A percentile compares a stretch with the other conserved stretches of the same genome.
phyloP scores from a whole-genome alignment of 352 stramenopile genomes.

The Pythium phragmiticola region DNA sequence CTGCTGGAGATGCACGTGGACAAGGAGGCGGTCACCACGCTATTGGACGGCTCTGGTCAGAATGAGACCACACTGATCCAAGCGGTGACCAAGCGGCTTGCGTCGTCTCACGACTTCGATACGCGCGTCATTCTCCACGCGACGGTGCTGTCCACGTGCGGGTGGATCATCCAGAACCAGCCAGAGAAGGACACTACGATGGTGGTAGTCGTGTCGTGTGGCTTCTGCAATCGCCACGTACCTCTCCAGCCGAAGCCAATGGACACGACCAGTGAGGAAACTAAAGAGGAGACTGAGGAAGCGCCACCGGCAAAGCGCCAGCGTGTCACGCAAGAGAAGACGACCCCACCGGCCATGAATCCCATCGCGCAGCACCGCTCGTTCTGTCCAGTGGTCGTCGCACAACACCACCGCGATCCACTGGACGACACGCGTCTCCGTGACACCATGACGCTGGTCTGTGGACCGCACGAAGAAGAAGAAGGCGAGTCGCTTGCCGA shows the following conservation, averaged over 20 bases:
- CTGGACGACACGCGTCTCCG: constrained; percentile 13
- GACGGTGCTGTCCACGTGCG: constrained; percentile 35
- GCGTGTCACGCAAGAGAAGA: constrained; percentile 14
- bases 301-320: constrained; percentile 34
- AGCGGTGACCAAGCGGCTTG: neutral
- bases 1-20: neutral
- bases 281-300: neutral
- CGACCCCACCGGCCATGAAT: constrained; percentile 14
- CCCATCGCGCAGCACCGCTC: constrained; percentile 41
- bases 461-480: neutral
- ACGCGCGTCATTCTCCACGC: constrained; percentile 19
- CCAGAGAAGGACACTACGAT: neutral
- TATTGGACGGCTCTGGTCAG: constrained; percentile 1
- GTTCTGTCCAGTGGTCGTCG: constrained; percentile 62
- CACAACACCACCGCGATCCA: constrained; percentile 6
- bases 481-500: constrained; percentile 13
- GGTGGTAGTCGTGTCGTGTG: constrained; percentile 30
- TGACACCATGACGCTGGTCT: neutral
- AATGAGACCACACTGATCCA: neutral
- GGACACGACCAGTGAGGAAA: neutral
- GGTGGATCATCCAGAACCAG: constrained; percentile 40
- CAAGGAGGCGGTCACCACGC: constrained; percentile 1
- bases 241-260: neutral
- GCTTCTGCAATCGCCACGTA: constrained; percentile 42
- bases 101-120: neutral